Conservation (phyloP, 768 basidiomycete species). For the Sporobolomyces pararoseus region DNA sequence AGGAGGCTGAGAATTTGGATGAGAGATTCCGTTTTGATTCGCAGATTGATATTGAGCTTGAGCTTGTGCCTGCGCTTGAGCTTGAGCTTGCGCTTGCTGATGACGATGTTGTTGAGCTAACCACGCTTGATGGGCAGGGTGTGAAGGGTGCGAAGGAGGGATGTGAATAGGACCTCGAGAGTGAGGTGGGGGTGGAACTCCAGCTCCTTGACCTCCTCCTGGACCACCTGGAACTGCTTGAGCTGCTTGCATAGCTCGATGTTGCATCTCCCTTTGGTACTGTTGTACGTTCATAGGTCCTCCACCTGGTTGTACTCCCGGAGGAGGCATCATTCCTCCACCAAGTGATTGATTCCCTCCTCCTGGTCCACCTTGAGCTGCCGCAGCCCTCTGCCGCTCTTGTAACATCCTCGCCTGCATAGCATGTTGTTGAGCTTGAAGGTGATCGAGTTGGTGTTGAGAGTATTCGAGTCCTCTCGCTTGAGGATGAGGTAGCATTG, state of each 20-base stretch:
- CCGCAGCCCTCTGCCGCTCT: background rate
- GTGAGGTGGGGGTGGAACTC: background rate
- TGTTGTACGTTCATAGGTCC: background rate
- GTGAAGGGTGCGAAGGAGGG: slow-evolving; percentile 27
- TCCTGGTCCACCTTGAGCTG: background rate
- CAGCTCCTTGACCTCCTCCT: background rate
- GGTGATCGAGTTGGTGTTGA: slow-evolving; percentile 14
- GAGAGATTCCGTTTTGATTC: background rate
- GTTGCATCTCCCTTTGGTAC: slow-evolving; percentile 11
- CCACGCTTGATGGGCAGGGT: slow-evolving; percentile 31
- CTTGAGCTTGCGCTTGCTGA: background rate
- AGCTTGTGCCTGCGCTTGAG: background rate
- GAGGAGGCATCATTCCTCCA: slow-evolving; percentile 3
- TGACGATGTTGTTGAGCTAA: slow-evolving; percentile 20
- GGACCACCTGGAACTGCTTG: background rate
- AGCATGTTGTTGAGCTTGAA: background rate
- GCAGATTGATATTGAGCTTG: too few relatives aligned
- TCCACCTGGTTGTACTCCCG: background rate
- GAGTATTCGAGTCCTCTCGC: background rate
- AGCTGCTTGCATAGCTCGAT: background rate
- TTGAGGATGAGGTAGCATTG: slow-evolving; percentile 6
- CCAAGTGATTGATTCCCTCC: background rate
- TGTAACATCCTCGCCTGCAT: too few relatives aligned
- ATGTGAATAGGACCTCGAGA: background rate
- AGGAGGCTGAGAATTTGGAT: too few relatives aligned